Conservation (phyloP, 495 filamentous ascomycete genomes). For the Hypoxylon intermedium region DNA sequence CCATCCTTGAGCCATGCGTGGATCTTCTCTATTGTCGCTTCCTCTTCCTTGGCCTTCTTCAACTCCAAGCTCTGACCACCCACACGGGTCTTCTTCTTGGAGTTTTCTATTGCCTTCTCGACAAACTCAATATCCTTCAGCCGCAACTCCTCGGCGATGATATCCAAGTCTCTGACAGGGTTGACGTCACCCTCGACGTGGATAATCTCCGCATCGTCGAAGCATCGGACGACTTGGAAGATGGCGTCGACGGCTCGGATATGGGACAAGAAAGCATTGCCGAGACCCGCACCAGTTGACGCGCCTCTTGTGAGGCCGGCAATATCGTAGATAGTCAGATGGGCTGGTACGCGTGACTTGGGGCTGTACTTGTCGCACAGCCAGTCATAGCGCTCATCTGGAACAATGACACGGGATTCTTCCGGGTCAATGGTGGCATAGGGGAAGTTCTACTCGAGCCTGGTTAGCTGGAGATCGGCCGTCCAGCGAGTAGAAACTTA, state of each 20-base stretch:
- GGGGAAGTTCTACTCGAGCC: slow-evolving; percentile 80
- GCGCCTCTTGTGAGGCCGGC: slow-evolving; percentile 95
- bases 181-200: slow-evolving; percentile 99
- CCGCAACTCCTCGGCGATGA: slow-evolving; percentile 95
- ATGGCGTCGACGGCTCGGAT: slow-evolving; percentile 99
- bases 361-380: slow-evolving; percentile 95
- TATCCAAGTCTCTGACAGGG: slow-evolving; percentile 88
- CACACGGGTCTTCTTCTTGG: slow-evolving; percentile 90
- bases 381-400: slow-evolving; percentile 96
- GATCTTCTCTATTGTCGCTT: slow-evolving; percentile 89
- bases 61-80: slow-evolving; percentile 97
- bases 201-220: slow-evolving; percentile 99
- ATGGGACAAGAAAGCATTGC: slow-evolving; percentile 97
- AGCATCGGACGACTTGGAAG: slow-evolving; percentile 98
- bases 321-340: slow-evolving; percentile 99
- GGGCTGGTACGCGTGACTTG: slow-evolving; percentile 93
- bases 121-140: slow-evolving; percentile 99
- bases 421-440: slow-evolving; percentile 99
- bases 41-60: slow-evolving; percentile 96
- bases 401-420: slow-evolving; percentile 96
- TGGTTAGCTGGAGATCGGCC: slow-evolving; percentile 19
- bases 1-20: slow-evolving; percentile 80
- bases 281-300: slow-evolving; percentile 95
- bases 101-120: slow-evolving; percentile 87
- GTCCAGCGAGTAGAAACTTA: slow-evolving; percentile 50